A percentile compares a stretch with the other conserved stretches of the same genome.
Evolutionary conservation across 805 yeast species (phyloP).

Genomic region (Lachancea cidri): DNA sequence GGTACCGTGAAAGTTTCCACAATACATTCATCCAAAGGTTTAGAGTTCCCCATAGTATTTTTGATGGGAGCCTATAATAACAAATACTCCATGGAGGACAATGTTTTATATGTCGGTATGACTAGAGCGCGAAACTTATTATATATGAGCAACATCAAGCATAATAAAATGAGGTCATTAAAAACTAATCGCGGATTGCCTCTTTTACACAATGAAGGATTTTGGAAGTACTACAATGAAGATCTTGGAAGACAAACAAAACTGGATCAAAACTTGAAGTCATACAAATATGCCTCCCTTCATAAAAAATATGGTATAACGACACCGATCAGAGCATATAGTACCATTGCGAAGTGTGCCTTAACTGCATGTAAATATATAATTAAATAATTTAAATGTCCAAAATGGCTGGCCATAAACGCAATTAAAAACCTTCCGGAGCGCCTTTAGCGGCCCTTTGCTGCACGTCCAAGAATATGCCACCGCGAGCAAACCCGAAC

Average conservation of each 20-base stretch:
- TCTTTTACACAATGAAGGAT: constrained; percentile 12
- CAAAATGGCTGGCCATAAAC: not conserved
- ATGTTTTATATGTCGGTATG: constrained; percentile 57
- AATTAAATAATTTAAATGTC: constrained; percentile 1
- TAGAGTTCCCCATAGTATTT: constrained; percentile 68
- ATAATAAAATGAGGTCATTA: constrained; percentile 5
- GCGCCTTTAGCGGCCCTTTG: constrained; percentile 74
- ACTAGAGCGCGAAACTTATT: constrained; percentile 51
- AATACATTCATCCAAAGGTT: constrained; percentile 68
- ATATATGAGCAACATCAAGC: constrained; percentile 25
- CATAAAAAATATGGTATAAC: constrained; percentile 14
- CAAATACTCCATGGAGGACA: constrained; percentile 29
- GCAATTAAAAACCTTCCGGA: constrained; percentile 65
- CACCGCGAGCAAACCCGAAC: constrained; percentile 47
- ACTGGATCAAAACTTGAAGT: not conserved
- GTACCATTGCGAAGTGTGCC: not conserved
- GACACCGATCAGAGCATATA: not conserved
- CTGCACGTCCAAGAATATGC: constrained; percentile 39
- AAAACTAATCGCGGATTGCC: not conserved
- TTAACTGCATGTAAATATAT: constrained; percentile 1
- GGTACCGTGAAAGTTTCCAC: constrained; percentile 53
- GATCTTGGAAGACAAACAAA: constrained; percentile 15
- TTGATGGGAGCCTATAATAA: constrained; percentile 27
- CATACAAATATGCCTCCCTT: constrained; percentile 8
- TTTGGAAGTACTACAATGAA: constrained; percentile 29